These are phyloP conservation scores for Melampsora larici-populina DNA, from an alignment of 1,284 basidiomycete genomes.

Conservation along the genomic window DNA sequence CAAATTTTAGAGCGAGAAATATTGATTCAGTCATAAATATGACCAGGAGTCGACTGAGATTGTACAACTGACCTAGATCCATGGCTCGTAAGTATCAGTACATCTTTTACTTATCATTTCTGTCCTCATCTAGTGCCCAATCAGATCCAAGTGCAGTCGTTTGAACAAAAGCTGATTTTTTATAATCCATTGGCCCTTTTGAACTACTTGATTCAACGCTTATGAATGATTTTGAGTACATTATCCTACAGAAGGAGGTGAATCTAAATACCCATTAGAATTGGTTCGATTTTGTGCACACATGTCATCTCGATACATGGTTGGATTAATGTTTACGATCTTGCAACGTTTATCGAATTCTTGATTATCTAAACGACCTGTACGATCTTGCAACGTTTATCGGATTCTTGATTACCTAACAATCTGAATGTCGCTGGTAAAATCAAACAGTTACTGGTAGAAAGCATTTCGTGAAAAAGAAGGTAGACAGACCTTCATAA, in stretches of 20 bases:
- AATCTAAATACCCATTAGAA: background rate
- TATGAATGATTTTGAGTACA: background rate
- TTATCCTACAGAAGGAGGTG: background rate
- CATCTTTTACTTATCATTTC: constrained; percentile 11
- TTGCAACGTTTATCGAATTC: background rate
- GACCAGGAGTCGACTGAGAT: no score
- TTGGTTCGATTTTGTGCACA: background rate
- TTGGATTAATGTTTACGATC: background rate
- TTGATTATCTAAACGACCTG: background rate
- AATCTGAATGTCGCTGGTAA: no score
- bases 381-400: background rate
- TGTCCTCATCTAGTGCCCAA: constrained; percentile 15
- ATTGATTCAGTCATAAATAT: no score
- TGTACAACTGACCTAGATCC: no score
- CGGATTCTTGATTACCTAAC: background rate
- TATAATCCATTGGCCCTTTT: background rate
- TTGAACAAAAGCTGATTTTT: background rate
- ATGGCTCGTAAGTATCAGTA: no score
- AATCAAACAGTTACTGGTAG: background rate
- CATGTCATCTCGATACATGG: background rate
- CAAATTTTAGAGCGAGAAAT: no score
- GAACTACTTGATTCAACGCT: background rate
- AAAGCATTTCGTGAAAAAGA: background rate
- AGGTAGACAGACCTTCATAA: constrained; percentile 7
- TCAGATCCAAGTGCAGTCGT: constrained; percentile 25